Conservation (phyloP, 345 rosid genomes). For the Salix purpurea region DNA sequence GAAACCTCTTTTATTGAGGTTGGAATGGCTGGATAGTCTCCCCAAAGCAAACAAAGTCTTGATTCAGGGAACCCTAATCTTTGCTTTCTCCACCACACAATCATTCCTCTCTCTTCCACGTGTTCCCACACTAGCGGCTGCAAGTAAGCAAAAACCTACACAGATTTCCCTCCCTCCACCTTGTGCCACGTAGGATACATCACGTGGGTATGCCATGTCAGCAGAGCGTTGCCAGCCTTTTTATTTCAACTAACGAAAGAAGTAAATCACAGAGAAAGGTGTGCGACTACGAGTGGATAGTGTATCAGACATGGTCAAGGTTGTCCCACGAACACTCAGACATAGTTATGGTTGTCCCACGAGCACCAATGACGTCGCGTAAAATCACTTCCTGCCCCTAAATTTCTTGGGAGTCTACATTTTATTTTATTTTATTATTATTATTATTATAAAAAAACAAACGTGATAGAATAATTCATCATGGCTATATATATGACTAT, state of each 20-base stretch:
- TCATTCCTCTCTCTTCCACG: neutral
- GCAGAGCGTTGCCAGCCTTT: neutral
- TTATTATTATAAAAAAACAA: too few relatives aligned
- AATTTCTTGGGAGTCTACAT: neutral
- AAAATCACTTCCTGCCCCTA: neutral
- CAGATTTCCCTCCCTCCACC: neutral
- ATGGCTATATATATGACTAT: too few relatives aligned
- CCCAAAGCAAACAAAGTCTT: too few relatives aligned
- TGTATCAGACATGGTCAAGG: neutral
- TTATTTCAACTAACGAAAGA: too few relatives aligned
- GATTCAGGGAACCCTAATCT: neutral
- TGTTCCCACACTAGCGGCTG: neutral
- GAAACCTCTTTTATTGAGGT: neutral
- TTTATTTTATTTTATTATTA: too few relatives aligned
- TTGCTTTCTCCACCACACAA: neutral
- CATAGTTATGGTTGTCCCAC: neutral
- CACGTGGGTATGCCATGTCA: neutral
- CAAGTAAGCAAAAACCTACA: neutral
- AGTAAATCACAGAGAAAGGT: too few relatives aligned
- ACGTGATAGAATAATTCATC: too few relatives aligned
- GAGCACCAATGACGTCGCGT: neutral
- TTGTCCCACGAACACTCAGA: neutral
- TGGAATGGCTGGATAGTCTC: neutral
- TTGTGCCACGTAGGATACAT: constrained; percentile 1
- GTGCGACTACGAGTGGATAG: too few relatives aligned